Percentiles rank a stretch among this genome's conserved stretches.
These are phyloP conservation scores for Ceratocystis harringtonii DNA, from an alignment of 2,329 filamentous ascomycete species.

Conservation along the genomic window DNA sequence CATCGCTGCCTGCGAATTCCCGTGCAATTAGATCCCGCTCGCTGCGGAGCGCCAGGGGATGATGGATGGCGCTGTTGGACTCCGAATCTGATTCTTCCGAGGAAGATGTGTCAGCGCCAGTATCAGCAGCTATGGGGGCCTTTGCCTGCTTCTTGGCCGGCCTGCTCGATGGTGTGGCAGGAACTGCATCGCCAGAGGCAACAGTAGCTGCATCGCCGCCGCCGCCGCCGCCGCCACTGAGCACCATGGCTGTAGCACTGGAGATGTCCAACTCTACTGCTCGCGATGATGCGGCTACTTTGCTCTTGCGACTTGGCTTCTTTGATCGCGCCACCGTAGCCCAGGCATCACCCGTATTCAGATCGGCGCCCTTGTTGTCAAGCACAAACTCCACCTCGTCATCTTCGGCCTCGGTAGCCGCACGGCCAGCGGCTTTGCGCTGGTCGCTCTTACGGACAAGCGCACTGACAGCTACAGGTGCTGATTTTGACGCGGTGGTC, in stretches of 20 bases:
- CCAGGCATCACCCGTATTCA: constrained; percentile 12
- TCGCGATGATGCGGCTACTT: constrained; percentile 13
- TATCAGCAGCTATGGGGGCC: neutral
- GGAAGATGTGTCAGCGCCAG: constrained; percentile 12
- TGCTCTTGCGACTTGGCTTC: constrained; percentile 23
- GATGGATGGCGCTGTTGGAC: constrained; percentile 24
- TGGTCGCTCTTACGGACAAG: constrained; percentile 13
- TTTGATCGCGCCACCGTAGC: constrained; percentile 19
- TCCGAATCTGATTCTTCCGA: constrained; percentile 5
- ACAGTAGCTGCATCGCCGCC: neutral
- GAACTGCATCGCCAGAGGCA: neutral
- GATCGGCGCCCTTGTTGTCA: constrained; percentile 13
- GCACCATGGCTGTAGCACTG: constrained; percentile 13
- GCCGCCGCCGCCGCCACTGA: neutral
- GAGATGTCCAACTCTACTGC: constrained; percentile 13
- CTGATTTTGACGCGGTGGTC: constrained; percentile 4
- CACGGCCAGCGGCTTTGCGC: constrained; percentile 21
- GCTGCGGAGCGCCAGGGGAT: constrained; percentile 38
- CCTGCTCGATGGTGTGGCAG: neutral
- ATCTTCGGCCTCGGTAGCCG: constrained; percentile 17
- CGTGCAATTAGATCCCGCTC: constrained; percentile 58
- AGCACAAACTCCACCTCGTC: constrained; percentile 20
- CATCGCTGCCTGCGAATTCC: constrained; percentile 78
- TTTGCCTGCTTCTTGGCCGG: neutral
- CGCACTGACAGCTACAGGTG: constrained; percentile 5